Evolutionary conservation across 129 eudicot genomes (phyloP).

Genomic region (Gnaphalium uliginosum): DNA sequence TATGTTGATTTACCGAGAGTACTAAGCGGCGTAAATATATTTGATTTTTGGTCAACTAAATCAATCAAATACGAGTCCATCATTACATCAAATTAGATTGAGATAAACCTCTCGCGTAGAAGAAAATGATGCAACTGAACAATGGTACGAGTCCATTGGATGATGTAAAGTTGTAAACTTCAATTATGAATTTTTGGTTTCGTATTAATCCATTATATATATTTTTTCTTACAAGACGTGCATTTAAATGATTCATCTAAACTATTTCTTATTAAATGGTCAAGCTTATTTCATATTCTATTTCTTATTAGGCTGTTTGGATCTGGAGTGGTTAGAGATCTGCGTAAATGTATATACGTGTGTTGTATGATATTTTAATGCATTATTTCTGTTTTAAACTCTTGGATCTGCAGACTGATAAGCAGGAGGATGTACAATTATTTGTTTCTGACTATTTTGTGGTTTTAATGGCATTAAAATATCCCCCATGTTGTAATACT

Average conservation of each 20-base stretch:
- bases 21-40: not conserved
- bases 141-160: not conserved
- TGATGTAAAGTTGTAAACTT: not conserved
- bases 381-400: constrained; percentile 15
- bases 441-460: constrained; percentile 28
- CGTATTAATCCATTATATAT: not conserved
- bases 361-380: not conserved
- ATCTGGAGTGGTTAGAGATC: constrained; percentile 32
- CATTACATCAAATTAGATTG: not conserved
- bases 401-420: constrained; percentile 25
- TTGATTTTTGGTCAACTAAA: not conserved
- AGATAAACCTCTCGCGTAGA: too few relatives aligned
- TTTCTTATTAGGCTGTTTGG: constrained; percentile 22
- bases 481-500: constrained; percentile 20
- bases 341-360: not conserved
- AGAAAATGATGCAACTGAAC: not conserved
- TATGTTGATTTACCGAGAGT: not conserved
- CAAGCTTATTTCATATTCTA: constrained; percentile 5
- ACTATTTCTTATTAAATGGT: not conserved
- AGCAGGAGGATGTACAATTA: constrained; percentile 23
- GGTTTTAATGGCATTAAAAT: constrained; percentile 19
- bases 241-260: constrained; percentile 20
- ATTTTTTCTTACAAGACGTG: not conserved
- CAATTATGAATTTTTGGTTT: not conserved
- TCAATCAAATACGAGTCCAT: not conserved